Conservation (phyloP, 257 asterid genomes). For the Jasminum sambac region DNA sequence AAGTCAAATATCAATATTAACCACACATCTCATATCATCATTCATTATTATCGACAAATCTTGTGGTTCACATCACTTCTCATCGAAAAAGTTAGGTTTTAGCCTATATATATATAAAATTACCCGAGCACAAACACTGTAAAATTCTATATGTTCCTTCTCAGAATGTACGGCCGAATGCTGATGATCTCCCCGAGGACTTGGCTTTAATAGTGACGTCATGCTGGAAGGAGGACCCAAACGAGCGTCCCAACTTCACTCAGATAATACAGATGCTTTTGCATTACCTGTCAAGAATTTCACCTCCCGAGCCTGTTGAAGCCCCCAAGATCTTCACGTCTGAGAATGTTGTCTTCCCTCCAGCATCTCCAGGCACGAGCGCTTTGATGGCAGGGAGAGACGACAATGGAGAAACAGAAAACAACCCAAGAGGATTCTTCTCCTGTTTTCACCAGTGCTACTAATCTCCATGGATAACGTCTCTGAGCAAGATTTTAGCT, state of each 20-base stretch:
- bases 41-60: too few relatives aligned
- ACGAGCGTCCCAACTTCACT: conserved; percentile 78
- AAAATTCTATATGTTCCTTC: conserved; percentile 13
- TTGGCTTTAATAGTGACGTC: conserved; percentile 78
- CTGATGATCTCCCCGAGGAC: conserved; percentile 77
- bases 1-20: too few relatives aligned
- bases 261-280: conserved; percentile 94
- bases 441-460: conserved; percentile 67
- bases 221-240: conserved; percentile 93
- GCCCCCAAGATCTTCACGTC: conserved; percentile 65
- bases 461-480: conserved; percentile 19
- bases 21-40: too few relatives aligned
- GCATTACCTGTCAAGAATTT: conserved; percentile 60
- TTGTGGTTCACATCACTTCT: too few relatives aligned
- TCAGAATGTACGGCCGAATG: conserved; percentile 87
- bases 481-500: not conserved
- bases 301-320: conserved; percentile 62
- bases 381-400: conserved; percentile 75
- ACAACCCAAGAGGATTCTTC: conserved; percentile 54
- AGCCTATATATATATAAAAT: too few relatives aligned
- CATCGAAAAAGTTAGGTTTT: too few relatives aligned
- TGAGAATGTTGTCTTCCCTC: conserved; percentile 63
- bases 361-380: conserved; percentile 94
- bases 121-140: too few relatives aligned
- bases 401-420: conserved; percentile 55